These are phyloP conservation scores for Kregervanrija pseudodelftensis DNA, from an alignment of 805 yeast species.

Conservation along the genomic window DNA sequence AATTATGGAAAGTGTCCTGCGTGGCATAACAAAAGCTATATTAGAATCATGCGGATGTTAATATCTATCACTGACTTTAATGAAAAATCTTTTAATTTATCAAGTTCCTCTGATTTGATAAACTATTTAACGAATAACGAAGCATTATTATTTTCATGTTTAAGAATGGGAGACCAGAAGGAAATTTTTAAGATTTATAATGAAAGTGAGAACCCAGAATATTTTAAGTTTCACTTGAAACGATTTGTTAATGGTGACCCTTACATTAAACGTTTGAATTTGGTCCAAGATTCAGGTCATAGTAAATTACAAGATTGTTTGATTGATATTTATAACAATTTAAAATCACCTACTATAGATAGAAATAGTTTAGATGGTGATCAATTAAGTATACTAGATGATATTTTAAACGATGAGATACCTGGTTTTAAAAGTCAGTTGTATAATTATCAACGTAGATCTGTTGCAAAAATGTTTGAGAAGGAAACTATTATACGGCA, in stretches of 20 bases:
- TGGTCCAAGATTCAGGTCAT: neutral
- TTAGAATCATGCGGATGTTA: conserved; percentile 29
- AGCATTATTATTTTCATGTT: too few relatives aligned
- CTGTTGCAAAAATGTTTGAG: conserved; percentile 53
- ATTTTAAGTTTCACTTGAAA: conserved; percentile 25
- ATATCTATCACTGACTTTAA: conserved; percentile 38
- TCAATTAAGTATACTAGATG: conserved; percentile 13
- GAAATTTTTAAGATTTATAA: too few relatives aligned
- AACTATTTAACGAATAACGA: too few relatives aligned
- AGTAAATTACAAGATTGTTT: conserved; percentile 12
- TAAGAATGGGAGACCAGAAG: too few relatives aligned
- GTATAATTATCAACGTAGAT: conserved; percentile 54
- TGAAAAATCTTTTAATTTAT: too few relatives aligned
- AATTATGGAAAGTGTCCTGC: conserved; percentile 28
- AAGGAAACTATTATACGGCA: conserved; percentile 35
- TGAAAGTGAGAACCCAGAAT: neutral
- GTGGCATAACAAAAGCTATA: conserved; percentile 30
- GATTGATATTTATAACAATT: conserved; percentile 28
- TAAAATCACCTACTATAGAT: conserved; percentile 26
- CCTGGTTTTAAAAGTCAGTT: conserved; percentile 44
- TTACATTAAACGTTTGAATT: neutral
- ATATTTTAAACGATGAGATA: conserved; percentile 25
- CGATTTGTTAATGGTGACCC: conserved; percentile 28
- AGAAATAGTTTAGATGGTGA: conserved; percentile 15
- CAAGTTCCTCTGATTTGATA: too few relatives aligned